Percentiles rank a stretch among this genome's conserved stretches.
phyloP scores from a whole-genome alignment of 805 yeast species.

The Ogataea nonfermentans region DNA sequence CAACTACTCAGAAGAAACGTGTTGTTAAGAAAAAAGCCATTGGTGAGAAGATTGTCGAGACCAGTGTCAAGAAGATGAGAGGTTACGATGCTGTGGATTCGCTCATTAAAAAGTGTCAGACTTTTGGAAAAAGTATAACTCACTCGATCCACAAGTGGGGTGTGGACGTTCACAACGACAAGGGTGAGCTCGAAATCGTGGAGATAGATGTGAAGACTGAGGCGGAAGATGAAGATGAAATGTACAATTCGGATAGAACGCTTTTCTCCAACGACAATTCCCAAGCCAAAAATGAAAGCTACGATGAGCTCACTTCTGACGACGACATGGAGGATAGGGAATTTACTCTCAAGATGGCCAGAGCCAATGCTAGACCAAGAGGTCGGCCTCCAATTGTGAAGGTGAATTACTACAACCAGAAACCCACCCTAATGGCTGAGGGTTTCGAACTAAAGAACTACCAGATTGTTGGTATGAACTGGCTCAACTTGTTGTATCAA shows the following conservation, averaged over 20 bases:
- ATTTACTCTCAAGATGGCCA: conserved; percentile 7
- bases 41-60: conserved; percentile 75
- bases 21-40: conserved; percentile 48
- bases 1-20: conserved; percentile 26
- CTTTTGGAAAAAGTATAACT: conserved; percentile 69
- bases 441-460: conserved; percentile 76
- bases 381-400: conserved; percentile 16
- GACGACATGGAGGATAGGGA: conserved; percentile 27
- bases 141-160: conserved; percentile 85
- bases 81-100: conserved; percentile 96
- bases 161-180: conserved; percentile 60
- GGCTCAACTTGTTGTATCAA: conserved; percentile 80
- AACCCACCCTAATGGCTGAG: conserved; percentile 65
- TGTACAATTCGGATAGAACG: conserved; percentile 5
- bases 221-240: conserved; percentile 35
- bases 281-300: conserved; percentile 22
- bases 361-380: conserved; percentile 13
- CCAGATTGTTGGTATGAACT: conserved; percentile 96
- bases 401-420: conserved; percentile 54
- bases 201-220: conserved; percentile 47
- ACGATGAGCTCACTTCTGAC: conserved; percentile 16
- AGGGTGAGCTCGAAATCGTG: conserved; percentile 65
- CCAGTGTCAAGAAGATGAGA: conserved; percentile 63
- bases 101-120: conserved; percentile 78
- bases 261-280: conserved; percentile 32